Evolutionary conservation across 2,329 filamentous ascomycete genomes (phyloP), one percentile per base, ranked within the genome.

Genomic region (Pseudocercospora pini-densiflorae): DNA sequence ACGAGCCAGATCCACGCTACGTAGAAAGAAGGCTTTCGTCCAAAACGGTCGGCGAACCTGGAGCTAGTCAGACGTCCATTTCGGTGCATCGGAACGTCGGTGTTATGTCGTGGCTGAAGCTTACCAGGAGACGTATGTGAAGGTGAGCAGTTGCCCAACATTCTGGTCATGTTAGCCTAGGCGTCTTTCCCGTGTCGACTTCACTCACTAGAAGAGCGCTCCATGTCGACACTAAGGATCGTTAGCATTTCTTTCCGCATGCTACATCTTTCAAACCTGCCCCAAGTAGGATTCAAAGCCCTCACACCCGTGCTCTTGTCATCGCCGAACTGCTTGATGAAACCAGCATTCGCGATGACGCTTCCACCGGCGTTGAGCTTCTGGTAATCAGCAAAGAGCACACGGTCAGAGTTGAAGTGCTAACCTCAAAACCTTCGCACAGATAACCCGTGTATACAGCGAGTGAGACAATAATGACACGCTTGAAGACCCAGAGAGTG

Each of bases 1-100:
- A 62, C 60, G 16, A 62, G 45, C 60, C 60, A 62, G 10, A 62
- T 36, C 60, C 60, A 62, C 6, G 60, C 60, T 16, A 62, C 60
- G 33, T 62, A 62, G 23, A 62, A 62, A 5, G 47, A 62, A 36
- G 60, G 16, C 31, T 62, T 62, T 29, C 60, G 60, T 12, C 60
- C 60, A 19, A 62, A 62, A 16, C 60, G 45, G 24, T 62, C 60
- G 29, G 60, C 60, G n/a, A 62, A 62, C 59, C 59, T 61, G 43
- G 21, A 23, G 5, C 19, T 5, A n/a, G 59, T 53, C 6, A 61
- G 45, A 2, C 16, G 3, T n/a, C 12, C 49, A 3, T 2, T 16
- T 27, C 49, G 19, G 4, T 16, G 7, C 2, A 24, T n/a, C 23
- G 24, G 12, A 54, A n/a, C 1, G 24, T 24, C 10, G 9, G 23